phyloP scores from a whole-genome alignment of 495 filamentous ascomycete species.

The Darksidea phi region DNA sequence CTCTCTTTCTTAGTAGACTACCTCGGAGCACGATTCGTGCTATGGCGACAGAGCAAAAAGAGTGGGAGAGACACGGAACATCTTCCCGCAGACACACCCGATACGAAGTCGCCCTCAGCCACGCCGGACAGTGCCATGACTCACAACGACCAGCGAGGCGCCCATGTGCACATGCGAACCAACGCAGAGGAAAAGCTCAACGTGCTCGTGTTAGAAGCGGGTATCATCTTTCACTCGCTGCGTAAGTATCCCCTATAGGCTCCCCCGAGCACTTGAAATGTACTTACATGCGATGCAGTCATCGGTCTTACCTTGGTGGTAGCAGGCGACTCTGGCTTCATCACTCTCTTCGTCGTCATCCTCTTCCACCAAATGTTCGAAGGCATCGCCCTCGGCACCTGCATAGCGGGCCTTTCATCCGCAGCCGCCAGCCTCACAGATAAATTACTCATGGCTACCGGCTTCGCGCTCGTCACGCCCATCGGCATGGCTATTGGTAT shows the following conservation, averaged over 20 bases:
- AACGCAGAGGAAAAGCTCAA: slow-evolving; percentile 53
- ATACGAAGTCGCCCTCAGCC: background rate
- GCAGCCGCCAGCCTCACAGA: slow-evolving; percentile 27
- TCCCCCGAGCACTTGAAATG: background rate
- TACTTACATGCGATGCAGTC: slow-evolving; percentile 39
- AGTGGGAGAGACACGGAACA: slow-evolving; percentile 19
- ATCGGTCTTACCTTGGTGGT: slow-evolving; percentile 61
- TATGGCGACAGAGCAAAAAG: slow-evolving; percentile 26
- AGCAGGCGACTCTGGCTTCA: slow-evolving; percentile 56
- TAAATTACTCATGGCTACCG: slow-evolving; percentile 51
- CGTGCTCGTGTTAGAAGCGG: slow-evolving; percentile 64
- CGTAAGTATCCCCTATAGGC: slow-evolving; percentile 40
- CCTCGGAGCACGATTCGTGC: slow-evolving; percentile 53
- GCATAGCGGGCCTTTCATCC: slow-evolving; percentile 59
- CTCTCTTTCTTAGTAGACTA: slow-evolving; percentile 63
- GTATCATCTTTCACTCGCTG: slow-evolving; percentile 72
- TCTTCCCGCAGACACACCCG: background rate
- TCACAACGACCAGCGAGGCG: background rate
- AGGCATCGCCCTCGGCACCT: slow-evolving; percentile 71
- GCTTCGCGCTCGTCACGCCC: slow-evolving; percentile 58
- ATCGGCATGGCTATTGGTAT: slow-evolving; percentile 62
- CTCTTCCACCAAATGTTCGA: slow-evolving; percentile 74
- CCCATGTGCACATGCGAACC: slow-evolving; percentile 40
- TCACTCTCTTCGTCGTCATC: slow-evolving; percentile 58
- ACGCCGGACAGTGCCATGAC: background rate